Percentiles rank a stretch among this genome's conserved stretches.
These are phyloP conservation scores for Thielaviopsis ethacetica DNA, from an alignment of 2,329 filamentous ascomycete species.

Conservation along the genomic window DNA sequence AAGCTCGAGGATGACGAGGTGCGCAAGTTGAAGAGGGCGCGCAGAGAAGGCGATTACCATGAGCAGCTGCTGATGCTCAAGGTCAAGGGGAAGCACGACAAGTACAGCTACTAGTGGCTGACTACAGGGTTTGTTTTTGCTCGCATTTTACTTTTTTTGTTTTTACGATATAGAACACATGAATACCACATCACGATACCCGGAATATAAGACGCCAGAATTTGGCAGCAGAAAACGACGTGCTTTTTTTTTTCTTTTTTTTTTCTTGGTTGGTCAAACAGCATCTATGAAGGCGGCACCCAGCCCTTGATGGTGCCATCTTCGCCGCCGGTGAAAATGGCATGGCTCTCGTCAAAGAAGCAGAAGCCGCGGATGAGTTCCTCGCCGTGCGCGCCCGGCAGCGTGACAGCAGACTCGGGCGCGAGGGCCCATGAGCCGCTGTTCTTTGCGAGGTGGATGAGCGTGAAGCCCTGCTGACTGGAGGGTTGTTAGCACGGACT, in stretches of 20 bases:
- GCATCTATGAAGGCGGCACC: slow-evolving; percentile 20
- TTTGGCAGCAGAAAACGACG: too few relatives aligned
- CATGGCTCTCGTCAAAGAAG: slow-evolving; percentile 43
- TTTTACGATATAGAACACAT: neutral
- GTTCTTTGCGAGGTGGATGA: slow-evolving; percentile 41
- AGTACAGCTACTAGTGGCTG: slow-evolving; percentile 34
- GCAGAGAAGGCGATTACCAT: slow-evolving; percentile 77
- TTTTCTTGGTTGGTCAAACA: too few relatives aligned
- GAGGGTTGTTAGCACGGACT: neutral
- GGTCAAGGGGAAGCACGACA: slow-evolving; percentile 86
- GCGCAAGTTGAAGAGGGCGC: slow-evolving; percentile 62
- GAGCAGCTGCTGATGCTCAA: slow-evolving; percentile 74
- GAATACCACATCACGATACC: neutral
- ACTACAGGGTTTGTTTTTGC: neutral
- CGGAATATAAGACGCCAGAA: too few relatives aligned
- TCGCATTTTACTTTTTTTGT: neutral
- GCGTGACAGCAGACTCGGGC: slow-evolving; percentile 36
- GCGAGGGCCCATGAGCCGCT: slow-evolving; percentile 36
- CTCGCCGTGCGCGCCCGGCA: slow-evolving; percentile 45
- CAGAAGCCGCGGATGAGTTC: slow-evolving; percentile 49
- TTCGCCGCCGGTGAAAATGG: slow-evolving; percentile 42
- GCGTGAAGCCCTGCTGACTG: slow-evolving; percentile 40
- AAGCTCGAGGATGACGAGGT: slow-evolving; percentile 74
- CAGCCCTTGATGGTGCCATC: slow-evolving; percentile 42
- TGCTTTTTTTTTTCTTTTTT: too few relatives aligned